phyloP scores from a whole-genome alignment of 169 alveolate genomes.

The Babesia divergens region DNA sequence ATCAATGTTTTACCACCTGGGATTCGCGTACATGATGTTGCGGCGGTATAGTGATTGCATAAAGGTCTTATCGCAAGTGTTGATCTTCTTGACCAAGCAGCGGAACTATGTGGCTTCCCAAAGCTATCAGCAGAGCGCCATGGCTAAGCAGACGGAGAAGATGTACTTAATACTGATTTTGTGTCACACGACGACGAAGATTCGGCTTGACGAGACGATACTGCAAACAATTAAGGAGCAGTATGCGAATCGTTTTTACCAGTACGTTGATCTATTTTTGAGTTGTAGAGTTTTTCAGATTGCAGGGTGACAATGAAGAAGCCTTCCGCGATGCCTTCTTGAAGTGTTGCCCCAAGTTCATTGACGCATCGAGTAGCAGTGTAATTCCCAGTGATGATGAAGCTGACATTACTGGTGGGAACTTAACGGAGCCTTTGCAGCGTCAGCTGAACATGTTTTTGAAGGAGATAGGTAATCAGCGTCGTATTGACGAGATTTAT shows the following conservation, averaged over 20 bases:
- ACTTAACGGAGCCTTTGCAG: constrained; percentile 64
- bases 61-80: constrained; percentile 70
- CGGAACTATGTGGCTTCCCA: constrained; percentile 69
- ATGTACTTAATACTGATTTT: constrained; percentile 77
- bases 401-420: constrained; percentile 37
- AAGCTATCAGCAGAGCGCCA: constrained; percentile 73
- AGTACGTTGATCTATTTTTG: constrained; percentile 41
- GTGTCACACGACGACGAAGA: constrained; percentile 71
- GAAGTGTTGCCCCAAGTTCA: constrained; percentile 80
- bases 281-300: constrained; percentile 5
- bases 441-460: constrained; percentile 69
- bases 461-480: constrained; percentile 72
- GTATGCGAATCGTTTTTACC: constrained; percentile 76
- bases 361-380: constrained; percentile 68
- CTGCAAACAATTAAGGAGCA: constrained; percentile 77
- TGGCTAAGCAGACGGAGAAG: constrained; percentile 73
- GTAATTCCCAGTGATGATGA: constrained; percentile 54
- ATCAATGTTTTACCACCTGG: constrained; percentile 73
- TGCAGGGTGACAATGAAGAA: constrained; percentile 77
- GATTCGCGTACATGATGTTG: constrained; percentile 81
- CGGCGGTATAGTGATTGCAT: constrained; percentile 80
- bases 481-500: constrained; percentile 70
- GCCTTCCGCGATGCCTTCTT: constrained; percentile 73
- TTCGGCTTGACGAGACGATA: constrained; percentile 74
- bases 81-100: constrained; percentile 72